phyloP scores from a whole-genome alignment of 169 alveolate genomes.

The Babesia gibsoni region DNA sequence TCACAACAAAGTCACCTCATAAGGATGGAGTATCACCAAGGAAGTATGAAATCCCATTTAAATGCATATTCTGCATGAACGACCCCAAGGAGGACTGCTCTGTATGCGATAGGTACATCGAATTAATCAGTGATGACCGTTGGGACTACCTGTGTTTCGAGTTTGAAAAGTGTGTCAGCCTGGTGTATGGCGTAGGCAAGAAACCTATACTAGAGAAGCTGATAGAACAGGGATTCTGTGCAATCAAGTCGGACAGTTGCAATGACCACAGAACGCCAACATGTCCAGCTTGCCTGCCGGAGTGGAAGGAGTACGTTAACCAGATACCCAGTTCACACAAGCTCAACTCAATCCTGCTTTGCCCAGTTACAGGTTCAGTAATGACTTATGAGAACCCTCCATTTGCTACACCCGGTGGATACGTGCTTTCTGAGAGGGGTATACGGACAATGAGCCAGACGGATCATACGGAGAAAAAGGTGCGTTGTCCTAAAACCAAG shows the following conservation, averaged over 20 bases:
- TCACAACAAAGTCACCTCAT: no score
- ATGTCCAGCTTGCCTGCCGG: constrained; percentile 83
- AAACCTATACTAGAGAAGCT: constrained; percentile 66
- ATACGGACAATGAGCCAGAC: constrained; percentile 41
- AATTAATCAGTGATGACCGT: constrained; percentile 22
- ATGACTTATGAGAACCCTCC: constrained; percentile 86
- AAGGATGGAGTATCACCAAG: no score
- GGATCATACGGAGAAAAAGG: constrained; percentile 48
- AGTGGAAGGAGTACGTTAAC: constrained; percentile 67
- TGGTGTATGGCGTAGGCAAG: constrained; percentile 31
- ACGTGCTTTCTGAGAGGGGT: constrained; percentile 74
- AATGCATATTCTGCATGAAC: neutral
- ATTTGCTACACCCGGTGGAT: constrained; percentile 78
- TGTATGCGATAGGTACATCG: constrained; percentile 18
- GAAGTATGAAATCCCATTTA: no score
- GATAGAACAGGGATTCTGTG: constrained; percentile 78
- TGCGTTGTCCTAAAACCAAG: constrained; percentile 70
- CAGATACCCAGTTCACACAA: constrained; percentile 76
- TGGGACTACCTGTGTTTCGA: constrained; percentile 39
- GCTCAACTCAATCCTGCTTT: constrained; percentile 74
- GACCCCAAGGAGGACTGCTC: neutral
- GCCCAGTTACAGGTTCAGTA: constrained; percentile 80
- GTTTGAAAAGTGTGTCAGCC: constrained; percentile 16
- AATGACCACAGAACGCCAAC: constrained; percentile 69
- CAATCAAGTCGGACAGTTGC: constrained; percentile 74